Conservation (phyloP, 257 asterid species). For the Penstemon eatonii region DNA sequence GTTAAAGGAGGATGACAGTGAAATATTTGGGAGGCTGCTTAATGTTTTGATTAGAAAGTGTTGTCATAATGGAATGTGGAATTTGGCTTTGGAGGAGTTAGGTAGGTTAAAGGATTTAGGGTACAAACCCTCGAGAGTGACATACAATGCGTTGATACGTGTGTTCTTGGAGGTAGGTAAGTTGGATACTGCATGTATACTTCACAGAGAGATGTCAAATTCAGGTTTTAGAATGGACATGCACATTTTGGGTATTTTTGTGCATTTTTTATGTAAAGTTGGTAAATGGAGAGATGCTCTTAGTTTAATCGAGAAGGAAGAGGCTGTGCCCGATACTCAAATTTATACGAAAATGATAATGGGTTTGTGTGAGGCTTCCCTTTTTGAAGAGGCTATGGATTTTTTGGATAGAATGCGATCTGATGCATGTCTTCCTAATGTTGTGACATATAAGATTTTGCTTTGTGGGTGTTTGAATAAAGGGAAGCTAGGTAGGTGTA, state of each 20-base stretch:
- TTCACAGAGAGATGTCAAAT: constrained; percentile 75
- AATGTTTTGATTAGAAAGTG: constrained; percentile 76
- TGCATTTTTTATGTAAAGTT: constrained; percentile 62
- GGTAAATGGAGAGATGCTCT: constrained; percentile 90
- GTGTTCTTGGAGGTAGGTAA: constrained; percentile 73
- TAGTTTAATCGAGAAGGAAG: constrained; percentile 82
- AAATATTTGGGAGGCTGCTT: constrained; percentile 73
- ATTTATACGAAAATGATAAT: constrained; percentile 78
- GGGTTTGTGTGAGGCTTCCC: constrained; percentile 90
- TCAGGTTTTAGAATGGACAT: constrained; percentile 68
- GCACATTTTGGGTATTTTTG: constrained; percentile 60
- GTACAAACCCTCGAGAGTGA: constrained; percentile 63
- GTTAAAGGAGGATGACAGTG: constrained; percentile 63
- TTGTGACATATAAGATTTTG: constrained; percentile 65
- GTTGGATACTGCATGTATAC: constrained; percentile 67
- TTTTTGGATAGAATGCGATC: constrained; percentile 75
- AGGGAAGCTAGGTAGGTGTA: constrained; percentile 82
- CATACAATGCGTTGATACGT: constrained; percentile 67
- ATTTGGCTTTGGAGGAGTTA: constrained; percentile 83
- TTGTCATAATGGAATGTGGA: constrained; percentile 81
- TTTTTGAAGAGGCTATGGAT: constrained; percentile 94
- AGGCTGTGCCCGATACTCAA: constrained; percentile 67
- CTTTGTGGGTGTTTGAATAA: constrained; percentile 84
- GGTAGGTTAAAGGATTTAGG: constrained; percentile 88
- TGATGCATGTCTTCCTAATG: constrained; percentile 78